Conservation (phyloP, 1,284 basidiomycete genomes). For the Inonotus obliquus region DNA sequence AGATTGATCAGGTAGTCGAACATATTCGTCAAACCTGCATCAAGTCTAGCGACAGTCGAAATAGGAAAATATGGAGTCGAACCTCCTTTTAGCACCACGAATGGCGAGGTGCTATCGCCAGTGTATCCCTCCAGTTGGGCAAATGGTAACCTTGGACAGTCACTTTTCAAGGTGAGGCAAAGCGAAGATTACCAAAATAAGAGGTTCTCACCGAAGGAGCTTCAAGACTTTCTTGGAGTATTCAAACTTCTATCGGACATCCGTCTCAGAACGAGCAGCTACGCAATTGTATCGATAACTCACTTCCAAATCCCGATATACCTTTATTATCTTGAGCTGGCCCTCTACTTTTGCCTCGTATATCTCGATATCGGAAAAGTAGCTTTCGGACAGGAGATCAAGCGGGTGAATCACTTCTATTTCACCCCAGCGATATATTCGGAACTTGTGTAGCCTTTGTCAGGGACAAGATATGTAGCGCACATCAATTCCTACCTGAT, state of each 20-base stretch:
- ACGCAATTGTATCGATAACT: not conserved
- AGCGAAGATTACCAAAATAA: not conserved
- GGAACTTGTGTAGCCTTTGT: not conserved
- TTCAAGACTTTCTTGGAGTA: conserved; percentile 1
- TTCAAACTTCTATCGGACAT: not conserved
- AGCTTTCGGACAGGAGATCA: not conserved
- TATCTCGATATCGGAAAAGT: conserved; percentile 2
- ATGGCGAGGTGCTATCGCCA: not conserved
- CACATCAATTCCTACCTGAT: not conserved
- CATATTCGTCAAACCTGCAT: conserved; percentile 2
- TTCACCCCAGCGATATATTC: conserved; percentile 9
- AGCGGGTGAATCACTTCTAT: not conserved
- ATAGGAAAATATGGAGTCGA: not conserved
- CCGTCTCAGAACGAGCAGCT: not conserved
- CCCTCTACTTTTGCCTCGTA: not conserved
- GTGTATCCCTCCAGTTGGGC: conserved; percentile 11
- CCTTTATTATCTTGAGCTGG: not conserved
- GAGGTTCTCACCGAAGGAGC: not conserved
- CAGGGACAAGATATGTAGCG: not conserved
- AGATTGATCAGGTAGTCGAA: not conserved
- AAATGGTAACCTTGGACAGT: conserved; percentile 1
- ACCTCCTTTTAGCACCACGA: conserved; percentile 11
- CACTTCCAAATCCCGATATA: conserved; percentile 4
- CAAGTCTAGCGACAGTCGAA: not conserved
- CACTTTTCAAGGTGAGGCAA: not conserved